A percentile compares a stretch with the other conserved stretches of the same genome.
Conservation (phyloP, 106 monocot genomes). For the Platanthera zijinensis region DNA sequence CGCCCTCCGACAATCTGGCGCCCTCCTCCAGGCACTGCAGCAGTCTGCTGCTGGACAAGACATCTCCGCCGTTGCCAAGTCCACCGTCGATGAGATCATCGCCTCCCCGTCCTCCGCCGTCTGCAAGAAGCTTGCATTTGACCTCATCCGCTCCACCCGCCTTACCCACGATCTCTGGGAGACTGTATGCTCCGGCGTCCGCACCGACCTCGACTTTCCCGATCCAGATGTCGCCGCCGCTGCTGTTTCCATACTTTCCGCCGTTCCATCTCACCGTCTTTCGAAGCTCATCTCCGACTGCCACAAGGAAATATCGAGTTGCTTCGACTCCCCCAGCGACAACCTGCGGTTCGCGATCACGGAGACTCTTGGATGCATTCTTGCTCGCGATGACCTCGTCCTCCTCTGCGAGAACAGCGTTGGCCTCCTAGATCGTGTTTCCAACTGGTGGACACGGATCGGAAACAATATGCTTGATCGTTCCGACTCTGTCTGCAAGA, state of each 20-base stretch:
- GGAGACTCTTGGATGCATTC: constrained; percentile 70
- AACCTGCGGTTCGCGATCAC: constrained; percentile 60
- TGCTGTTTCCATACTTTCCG: constrained; percentile 64
- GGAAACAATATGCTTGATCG: constrained; percentile 55
- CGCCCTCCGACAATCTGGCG: constrained; percentile 93
- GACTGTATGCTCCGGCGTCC: constrained; percentile 49
- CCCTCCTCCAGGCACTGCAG: constrained; percentile 86
- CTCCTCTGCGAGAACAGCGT: constrained; percentile 57
- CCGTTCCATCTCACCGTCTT: constrained; percentile 82
- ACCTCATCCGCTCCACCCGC: constrained; percentile 81
- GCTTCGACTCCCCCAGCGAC: constrained; percentile 55
- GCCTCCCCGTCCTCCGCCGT: constrained; percentile 90
- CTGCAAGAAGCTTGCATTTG: constrained; percentile 97
- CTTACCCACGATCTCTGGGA: constrained; percentile 89
- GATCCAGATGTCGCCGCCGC: constrained; percentile 93
- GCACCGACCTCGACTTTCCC: constrained; percentile 89
- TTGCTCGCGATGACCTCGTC: constrained; percentile 89
- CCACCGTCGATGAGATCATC: constrained; percentile 79
- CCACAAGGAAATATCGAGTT: constrained; percentile 57
- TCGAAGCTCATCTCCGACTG: constrained; percentile 55
- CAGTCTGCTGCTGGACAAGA: constrained; percentile 92
- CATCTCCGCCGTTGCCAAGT: constrained; percentile 78
- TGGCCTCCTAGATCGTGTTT: constrained; percentile 58
- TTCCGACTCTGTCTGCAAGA: constrained; percentile 61
- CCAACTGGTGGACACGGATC: constrained; percentile 78